Evolutionary conservation across 1,284 basidiomycete genomes (phyloP).

Genomic region (Afroboletus lepidellus): DNA sequence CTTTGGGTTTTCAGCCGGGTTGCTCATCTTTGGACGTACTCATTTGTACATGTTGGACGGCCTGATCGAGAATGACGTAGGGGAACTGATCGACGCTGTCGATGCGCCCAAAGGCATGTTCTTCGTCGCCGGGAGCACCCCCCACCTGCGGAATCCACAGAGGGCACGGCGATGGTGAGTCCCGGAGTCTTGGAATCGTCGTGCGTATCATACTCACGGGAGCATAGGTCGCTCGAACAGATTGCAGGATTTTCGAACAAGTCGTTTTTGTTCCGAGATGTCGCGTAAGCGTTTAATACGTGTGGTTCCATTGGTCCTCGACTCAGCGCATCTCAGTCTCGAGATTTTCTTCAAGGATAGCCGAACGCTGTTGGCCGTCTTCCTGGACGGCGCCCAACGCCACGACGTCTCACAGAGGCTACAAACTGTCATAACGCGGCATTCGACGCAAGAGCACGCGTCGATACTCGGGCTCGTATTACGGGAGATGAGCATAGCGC

Average conservation of each 20-base stretch:
- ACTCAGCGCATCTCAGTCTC: constrained; percentile 45
- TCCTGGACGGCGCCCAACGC: constrained; percentile 67
- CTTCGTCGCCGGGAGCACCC: constrained; percentile 81
- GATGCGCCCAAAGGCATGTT: constrained; percentile 84
- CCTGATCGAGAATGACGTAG: constrained; percentile 83
- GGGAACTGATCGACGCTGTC: constrained; percentile 86
- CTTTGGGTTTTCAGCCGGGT: constrained; percentile 56
- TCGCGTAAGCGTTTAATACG: constrained; percentile 58
- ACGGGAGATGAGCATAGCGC: constrained; percentile 32
- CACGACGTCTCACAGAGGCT: constrained; percentile 65
- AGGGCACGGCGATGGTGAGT: constrained; percentile 76
- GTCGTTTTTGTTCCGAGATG: constrained; percentile 86
- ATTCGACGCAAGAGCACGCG: constrained; percentile 28
- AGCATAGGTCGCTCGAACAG: constrained; percentile 74
- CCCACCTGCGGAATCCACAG: constrained; percentile 76
- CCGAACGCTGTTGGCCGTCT: constrained; percentile 78
- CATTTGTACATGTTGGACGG: constrained; percentile 93
- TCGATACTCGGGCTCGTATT: constrained; percentile 27
- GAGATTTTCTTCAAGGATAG: constrained; percentile 91
- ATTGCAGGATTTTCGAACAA: constrained; percentile 78
- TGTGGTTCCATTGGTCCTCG: not conserved
- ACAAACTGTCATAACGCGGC: constrained; percentile 42
- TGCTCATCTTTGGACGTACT: constrained; percentile 82
- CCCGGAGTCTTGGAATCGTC: constrained; percentile 20
- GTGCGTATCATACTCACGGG: constrained; percentile 44